Evolutionary conservation across 2,329 filamentous ascomycete genomes (phyloP).

Genomic region (Coniochaeta sp.): DNA sequence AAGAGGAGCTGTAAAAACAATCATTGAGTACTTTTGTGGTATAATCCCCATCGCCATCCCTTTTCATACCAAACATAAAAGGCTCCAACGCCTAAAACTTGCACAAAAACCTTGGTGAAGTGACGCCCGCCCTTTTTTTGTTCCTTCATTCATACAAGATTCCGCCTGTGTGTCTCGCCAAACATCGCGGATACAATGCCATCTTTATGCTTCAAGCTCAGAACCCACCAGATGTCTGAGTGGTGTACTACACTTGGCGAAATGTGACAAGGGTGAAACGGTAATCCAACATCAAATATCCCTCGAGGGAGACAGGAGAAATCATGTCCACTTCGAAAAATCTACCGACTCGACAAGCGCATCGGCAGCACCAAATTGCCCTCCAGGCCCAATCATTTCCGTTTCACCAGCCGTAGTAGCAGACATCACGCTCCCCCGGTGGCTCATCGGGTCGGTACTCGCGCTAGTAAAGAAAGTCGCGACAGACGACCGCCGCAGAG

Average conservation of each 20-base stretch:
- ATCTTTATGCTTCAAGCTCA: not conserved
- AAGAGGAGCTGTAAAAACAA: constrained; percentile 6
- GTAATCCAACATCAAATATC: not conserved
- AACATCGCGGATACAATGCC: not conserved
- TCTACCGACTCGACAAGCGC: constrained; percentile 38
- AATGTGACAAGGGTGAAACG: not conserved
- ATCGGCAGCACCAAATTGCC: constrained; percentile 21
- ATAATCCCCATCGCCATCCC: constrained; percentile 13
- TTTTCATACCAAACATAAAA: not conserved
- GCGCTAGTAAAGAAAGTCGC: constrained; percentile 56
- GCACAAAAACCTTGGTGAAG: not conserved
- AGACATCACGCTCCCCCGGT: constrained; percentile 52
- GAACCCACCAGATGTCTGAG: not conserved
- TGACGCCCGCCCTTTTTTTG: not conserved
- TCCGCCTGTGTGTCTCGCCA: not conserved
- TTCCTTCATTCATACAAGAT: not conserved
- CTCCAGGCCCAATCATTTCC: constrained; percentile 30
- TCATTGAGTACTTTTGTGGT: constrained; percentile 26
- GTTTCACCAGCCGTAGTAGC: constrained; percentile 47
- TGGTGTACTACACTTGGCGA: not conserved
- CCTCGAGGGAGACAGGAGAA: not conserved
- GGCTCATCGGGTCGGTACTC: constrained; percentile 40
- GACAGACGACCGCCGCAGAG: constrained; percentile 55
- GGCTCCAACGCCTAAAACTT: not conserved
- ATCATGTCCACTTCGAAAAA: constrained; percentile 41